These are phyloP conservation scores for Cystobasidium ongulense DNA, from an alignment of 768 basidiomycete genomes.

Conservation along the genomic window DNA sequence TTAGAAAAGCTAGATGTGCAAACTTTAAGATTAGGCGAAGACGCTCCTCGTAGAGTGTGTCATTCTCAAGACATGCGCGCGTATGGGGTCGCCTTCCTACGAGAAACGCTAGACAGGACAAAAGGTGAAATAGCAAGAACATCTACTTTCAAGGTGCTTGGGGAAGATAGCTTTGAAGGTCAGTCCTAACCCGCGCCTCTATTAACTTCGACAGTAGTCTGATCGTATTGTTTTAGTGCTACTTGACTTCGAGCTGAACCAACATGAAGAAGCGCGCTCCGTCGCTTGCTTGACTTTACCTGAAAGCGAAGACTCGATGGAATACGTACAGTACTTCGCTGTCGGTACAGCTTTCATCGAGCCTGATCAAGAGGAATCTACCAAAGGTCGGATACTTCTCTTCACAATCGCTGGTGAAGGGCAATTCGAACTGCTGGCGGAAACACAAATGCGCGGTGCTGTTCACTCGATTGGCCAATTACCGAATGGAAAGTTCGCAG, in stretches of 20 bases:
- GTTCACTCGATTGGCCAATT: conserved; percentile 58
- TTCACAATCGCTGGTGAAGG: neutral
- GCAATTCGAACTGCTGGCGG: conserved; percentile 40
- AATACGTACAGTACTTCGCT: conserved; percentile 42
- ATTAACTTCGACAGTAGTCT: neutral
- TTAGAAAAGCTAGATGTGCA: conserved; percentile 73
- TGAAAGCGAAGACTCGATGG: conserved; percentile 27
- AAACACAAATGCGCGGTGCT: conserved; percentile 54
- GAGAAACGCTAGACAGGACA: conserved; percentile 53
- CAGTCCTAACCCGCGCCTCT: conserved; percentile 41
- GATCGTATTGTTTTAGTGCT: neutral
- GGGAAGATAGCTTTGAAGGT: conserved; percentile 61
- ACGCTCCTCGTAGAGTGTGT: conserved; percentile 62
- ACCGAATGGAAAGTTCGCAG: conserved; percentile 52
- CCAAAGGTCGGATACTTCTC: conserved; percentile 34
- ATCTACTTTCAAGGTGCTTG: conserved; percentile 60
- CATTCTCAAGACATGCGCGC: conserved; percentile 54
- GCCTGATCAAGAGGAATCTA: conserved; percentile 33
- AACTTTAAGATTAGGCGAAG: conserved; percentile 61
- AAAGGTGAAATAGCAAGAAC: conserved; percentile 51
- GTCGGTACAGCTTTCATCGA: conserved; percentile 47
- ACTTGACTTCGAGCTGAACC: neutral
- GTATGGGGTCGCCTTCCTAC: conserved; percentile 61
- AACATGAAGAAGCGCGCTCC: neutral
- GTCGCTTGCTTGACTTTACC: conserved; percentile 13